These are phyloP conservation scores for Cadophora sp. DNA, from an alignment of 2,329 filamentous ascomycete genomes.

Conservation along the genomic window DNA sequence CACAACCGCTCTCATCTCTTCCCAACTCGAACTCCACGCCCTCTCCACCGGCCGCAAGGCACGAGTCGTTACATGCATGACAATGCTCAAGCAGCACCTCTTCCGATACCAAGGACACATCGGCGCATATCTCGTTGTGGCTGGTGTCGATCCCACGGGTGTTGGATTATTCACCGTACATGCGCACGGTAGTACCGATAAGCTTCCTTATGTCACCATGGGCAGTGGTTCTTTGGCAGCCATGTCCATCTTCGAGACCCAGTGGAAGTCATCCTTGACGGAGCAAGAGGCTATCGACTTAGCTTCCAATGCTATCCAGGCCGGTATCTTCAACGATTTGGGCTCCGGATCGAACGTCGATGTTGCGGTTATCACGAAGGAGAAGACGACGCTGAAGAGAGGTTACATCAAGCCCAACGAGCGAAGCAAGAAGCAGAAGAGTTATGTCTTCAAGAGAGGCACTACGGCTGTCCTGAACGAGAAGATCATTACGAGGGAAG, in stretches of 20 bases:
- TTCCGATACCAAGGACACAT: conserved; percentile 99
- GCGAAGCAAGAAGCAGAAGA: conserved; percentile 88
- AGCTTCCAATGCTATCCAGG: conserved; percentile 85
- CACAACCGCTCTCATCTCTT: conserved; percentile 97
- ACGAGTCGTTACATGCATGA: conserved; percentile 99
- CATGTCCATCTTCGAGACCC: conserved; percentile 97
- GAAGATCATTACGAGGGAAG: conserved; percentile 92
- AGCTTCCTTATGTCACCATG: conserved; percentile 99
- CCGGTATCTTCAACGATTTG: conserved; percentile 98
- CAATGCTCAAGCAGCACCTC: conserved; percentile 98
- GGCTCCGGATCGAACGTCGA: conserved; percentile 98
- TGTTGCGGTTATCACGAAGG: conserved; percentile 91
- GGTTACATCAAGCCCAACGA: conserved; percentile 95
- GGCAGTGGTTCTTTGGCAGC: conserved; percentile 93
- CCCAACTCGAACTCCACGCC: conserved; percentile 95
- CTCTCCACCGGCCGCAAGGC: conserved; percentile 96
- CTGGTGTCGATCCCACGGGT: conserved; percentile 94
- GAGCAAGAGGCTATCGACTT: conserved; percentile 84
- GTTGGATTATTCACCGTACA: conserved; percentile 97
- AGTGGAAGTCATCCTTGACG: conserved; percentile 83
- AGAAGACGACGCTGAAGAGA: conserved; percentile 92
- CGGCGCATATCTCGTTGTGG: conserved; percentile 96
- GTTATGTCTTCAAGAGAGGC: conserved; percentile 87
- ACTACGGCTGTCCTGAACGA: conserved; percentile 97
- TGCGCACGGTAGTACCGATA: conserved; percentile 97